Percentiles rank a stretch among this genome's conserved stretches.
phyloP scores from a whole-genome alignment of 1,139 yeast genomes.

The Kurtzmaniella quercitrusa region DNA sequence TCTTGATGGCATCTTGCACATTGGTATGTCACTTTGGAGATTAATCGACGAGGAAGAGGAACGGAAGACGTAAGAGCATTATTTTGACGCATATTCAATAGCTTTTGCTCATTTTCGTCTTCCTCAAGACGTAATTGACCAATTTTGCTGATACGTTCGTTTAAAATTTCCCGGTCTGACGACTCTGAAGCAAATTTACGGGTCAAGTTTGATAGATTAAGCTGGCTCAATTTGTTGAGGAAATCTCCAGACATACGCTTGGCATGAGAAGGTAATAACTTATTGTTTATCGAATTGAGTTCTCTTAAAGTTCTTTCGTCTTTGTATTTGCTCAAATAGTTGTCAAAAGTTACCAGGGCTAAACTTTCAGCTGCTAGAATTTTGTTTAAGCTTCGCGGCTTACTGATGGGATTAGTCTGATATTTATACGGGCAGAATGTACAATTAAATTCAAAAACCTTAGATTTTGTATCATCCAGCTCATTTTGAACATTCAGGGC shows the following conservation, averaged over 20 bases:
- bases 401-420: conserved; percentile 25
- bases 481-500: not conserved
- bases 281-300: conserved; percentile 7
- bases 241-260: conserved; percentile 12
- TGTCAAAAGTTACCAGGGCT: not conserved
- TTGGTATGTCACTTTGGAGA: conserved; percentile 20
- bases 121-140: not conserved
- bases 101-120: not conserved
- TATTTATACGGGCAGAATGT: conserved; percentile 27
- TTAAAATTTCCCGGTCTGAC: conserved; percentile 3
- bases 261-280: conserved; percentile 1
- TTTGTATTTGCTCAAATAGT: conserved; percentile 3
- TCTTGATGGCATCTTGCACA: conserved; percentile 29
- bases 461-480: conserved; percentile 15
- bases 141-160: conserved; percentile 1
- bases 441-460: conserved; percentile 32
- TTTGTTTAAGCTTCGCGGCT: conserved; percentile 31
- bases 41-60: conserved; percentile 26
- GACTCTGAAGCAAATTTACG: conserved; percentile 4
- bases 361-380: conserved; percentile 20
- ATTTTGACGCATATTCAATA: conserved; percentile 3
- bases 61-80: conserved; percentile 4
- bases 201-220: conserved; percentile 12
- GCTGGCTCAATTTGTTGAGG: conserved; percentile 11
- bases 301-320: conserved; percentile 7